Evolutionary conservation across 345 rosid genomes (phyloP), one percentile per base, ranked within the genome.

Genomic region (Microcos paniculata): DNA sequence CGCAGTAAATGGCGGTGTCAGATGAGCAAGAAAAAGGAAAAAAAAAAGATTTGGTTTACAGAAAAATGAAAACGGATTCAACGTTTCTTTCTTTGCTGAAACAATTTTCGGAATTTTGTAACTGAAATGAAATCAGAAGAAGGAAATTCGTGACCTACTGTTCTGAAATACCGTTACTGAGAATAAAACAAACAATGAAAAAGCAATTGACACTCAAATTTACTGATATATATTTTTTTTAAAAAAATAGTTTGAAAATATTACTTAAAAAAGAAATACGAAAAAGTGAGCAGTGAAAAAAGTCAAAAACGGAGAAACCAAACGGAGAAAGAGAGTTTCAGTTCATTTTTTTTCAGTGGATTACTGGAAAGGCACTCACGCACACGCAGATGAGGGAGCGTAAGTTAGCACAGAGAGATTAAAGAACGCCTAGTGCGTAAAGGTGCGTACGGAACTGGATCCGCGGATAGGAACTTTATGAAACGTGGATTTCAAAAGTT

Each of bases 81-180:
- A 43, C 57, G 14, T 18, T 35, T 35, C 40, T 35, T 35, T 49
- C 8, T 64, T 40, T 48, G 31, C 1, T 15, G 8, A 66, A 51
- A 26, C n/a, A 55, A 31, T 8, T 35, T 65, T 28, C 15, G 26
- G 16, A 26, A 52, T 40, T 14, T 48, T 16, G 46, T 23, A 74
- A 79, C 64, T 2, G 82, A 74, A 38, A 74, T n/a, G 16, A 62
- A 62, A 61, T 4, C 8, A 46, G 18, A n/a, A 8, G 31, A 16
- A 49, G 15, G 23, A 18, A 46, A 42, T 52, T 24, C 68, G 16
- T 1, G 68, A 70, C 75, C 72, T 75, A 63, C 62, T 51, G 58
- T 55, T 70, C 4, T 14, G 46, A 40, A 55, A 45, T 62, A 63
- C 79, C 79, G 75, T 79, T 76, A 53, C 63, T 19, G 3, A 70